A percentile compares a stretch with the other conserved stretches of the same genome.
These are phyloP conservation scores for Suhomyces choctaworum DNA, from an alignment of 1,139 yeast genomes.

Conservation along the genomic window DNA sequence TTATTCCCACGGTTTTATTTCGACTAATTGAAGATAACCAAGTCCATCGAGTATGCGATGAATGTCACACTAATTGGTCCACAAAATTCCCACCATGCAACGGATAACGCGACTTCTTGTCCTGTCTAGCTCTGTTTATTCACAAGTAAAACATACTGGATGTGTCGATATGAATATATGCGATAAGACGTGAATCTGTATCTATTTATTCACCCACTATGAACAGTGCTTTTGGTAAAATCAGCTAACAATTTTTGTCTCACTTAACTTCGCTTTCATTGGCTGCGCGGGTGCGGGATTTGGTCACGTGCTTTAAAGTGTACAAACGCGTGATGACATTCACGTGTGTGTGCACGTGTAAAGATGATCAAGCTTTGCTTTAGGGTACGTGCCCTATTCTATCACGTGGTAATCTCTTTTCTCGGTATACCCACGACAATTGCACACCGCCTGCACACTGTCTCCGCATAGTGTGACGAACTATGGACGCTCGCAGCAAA, in stretches of 20 bases:
- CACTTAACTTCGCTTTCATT: constrained; percentile 15
- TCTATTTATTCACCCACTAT: constrained; percentile 11
- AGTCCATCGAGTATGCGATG: no score
- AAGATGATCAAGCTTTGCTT: no score
- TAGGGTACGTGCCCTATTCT: constrained; percentile 5
- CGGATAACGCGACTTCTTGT: no score
- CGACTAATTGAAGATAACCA: no score
- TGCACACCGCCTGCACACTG: constrained; percentile 2
- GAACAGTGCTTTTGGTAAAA: constrained; percentile 13
- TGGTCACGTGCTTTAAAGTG: not conserved
- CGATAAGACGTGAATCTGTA: constrained; percentile 11
- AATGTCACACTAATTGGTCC: no score
- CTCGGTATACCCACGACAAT: no score
- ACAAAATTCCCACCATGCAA: no score
- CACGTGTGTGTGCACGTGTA: no score
- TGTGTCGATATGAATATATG: constrained; percentile 10
- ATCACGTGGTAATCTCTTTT: no score
- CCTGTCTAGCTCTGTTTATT: no score
- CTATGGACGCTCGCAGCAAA: constrained; percentile 9
- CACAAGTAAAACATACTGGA: constrained; percentile 12
- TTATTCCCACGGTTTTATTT: no score
- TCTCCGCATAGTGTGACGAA: constrained; percentile 1
- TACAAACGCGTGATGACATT: constrained; percentile 4
- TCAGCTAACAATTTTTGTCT: constrained; percentile 18
- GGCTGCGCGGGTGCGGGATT: constrained; percentile 9